phyloP scores from a whole-genome alignment of 176 grass and related monocot species.

The Ampelocalamus luodianensis region DNA sequence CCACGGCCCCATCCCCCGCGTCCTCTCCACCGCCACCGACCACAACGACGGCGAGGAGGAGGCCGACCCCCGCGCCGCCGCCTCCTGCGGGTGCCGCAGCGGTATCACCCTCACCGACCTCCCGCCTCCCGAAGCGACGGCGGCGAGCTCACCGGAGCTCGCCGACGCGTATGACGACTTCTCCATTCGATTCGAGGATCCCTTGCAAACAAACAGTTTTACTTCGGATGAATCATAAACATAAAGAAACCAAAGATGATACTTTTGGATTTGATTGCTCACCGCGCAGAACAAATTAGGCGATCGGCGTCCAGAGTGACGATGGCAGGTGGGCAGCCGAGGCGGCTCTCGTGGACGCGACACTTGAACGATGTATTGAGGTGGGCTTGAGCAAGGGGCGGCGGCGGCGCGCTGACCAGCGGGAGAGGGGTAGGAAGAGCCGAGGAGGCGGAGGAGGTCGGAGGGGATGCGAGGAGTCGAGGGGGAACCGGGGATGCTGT shows the following conservation, averaged over 20 bases:
- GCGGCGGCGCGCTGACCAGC: not conserved
- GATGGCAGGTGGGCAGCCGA: not conserved
- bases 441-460: not conserved
- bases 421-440: not conserved
- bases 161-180: constrained; percentile 56
- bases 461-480: not conserved
- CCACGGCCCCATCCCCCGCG: constrained; percentile 57
- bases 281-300: not conserved
- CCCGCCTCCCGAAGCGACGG: constrained; percentile 27
- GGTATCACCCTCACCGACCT: constrained; percentile 77
- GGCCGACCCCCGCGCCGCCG: not conserved
- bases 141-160: constrained; percentile 49
- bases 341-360: not conserved
- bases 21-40: constrained; percentile 45
- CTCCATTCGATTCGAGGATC: constrained; percentile 43
- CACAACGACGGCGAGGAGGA: constrained; percentile 22
- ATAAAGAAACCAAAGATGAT: not conserved
- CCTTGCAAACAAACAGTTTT: not conserved
- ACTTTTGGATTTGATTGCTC: not conserved
- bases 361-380: not conserved
- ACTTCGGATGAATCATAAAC: not conserved
- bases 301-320: not conserved
- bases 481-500: not conserved
- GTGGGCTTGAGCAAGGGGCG: not conserved
- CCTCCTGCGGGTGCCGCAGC: constrained; percentile 55